Evolutionary conservation across 345 rosid species (phyloP).

Genomic region (Populus simonii): DNA sequence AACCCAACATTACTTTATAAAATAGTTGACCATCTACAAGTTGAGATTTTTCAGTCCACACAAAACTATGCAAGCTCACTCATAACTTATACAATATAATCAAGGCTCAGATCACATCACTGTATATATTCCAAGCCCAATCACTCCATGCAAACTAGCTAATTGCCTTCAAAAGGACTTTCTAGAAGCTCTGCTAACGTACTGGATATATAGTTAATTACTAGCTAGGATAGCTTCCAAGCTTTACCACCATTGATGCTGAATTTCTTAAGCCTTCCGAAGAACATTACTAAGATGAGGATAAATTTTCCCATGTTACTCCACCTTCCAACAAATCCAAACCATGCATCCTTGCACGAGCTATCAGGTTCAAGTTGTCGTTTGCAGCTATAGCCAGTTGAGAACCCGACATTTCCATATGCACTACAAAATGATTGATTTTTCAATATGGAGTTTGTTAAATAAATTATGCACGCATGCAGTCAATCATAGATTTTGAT

Average conservation of each 20-base stretch:
- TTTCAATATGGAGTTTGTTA: not conserved
- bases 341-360: conserved; percentile 36
- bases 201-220: not conserved
- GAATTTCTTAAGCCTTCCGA: conserved; percentile 55
- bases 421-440: conserved; percentile 36
- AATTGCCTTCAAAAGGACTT: not conserved
- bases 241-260: conserved; percentile 36
- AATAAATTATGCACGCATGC: not conserved
- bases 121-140: no score
- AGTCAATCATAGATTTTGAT: not conserved
- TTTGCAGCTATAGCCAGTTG: conserved; percentile 58
- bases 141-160: no score
- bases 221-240: conserved; percentile 32
- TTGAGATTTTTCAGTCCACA: no score
- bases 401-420: conserved; percentile 66
- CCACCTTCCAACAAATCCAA: conserved; percentile 59
- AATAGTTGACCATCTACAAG: no score
- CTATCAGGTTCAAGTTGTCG: conserved; percentile 23
- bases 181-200: not conserved
- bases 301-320: conserved; percentile 43
- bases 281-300: conserved; percentile 54
- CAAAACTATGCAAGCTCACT: no score
- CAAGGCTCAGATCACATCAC: no score
- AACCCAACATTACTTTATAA: no score
- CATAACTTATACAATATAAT: no score